Evolutionary conservation across 108 stramenopile species (phyloP).

Genomic region (Seminavis robusta): DNA sequence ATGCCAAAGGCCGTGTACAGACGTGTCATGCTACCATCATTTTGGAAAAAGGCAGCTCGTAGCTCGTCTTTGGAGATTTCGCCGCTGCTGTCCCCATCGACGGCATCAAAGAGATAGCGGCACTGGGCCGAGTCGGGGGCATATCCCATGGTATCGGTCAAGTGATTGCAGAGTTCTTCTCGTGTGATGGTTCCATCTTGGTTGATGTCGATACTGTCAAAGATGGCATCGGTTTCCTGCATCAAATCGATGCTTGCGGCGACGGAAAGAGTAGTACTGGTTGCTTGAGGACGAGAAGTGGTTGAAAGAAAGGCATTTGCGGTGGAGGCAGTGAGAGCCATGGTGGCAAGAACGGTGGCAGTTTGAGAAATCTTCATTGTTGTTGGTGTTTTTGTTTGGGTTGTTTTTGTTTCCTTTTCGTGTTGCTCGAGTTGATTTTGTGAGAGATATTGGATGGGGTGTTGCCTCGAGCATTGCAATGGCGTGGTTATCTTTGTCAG

Average conservation of each 20-base stretch:
- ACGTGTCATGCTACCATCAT: constrained; percentile 11
- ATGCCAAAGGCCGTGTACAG: constrained; percentile 7
- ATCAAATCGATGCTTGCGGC: background rate
- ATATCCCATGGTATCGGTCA: constrained; percentile 5
- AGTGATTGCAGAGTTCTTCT: constrained; percentile 5
- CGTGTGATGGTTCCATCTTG: constrained; percentile 7
- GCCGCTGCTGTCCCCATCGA: constrained; percentile 4
- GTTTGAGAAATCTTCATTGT: too few species aligned
- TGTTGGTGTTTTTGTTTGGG: too few species aligned
- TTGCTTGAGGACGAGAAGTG: too few species aligned
- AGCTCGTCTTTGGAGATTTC: constrained; percentile 1
- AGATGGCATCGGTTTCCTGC: constrained; percentile 12
- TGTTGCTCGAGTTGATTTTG: too few species aligned
- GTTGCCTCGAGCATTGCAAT: too few species aligned
- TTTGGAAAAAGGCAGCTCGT: constrained; percentile 3
- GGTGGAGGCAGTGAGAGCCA: too few species aligned
- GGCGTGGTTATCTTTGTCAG: too few species aligned
- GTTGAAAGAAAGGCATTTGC: too few species aligned
- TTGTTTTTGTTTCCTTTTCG: too few species aligned
- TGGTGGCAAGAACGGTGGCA: too few species aligned
- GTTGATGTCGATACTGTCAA: constrained; percentile 10
- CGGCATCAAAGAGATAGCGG: constrained; percentile 3
- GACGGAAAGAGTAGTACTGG: too few species aligned
- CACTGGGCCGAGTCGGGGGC: background rate
- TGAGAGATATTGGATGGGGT: too few species aligned